A percentile compares a stretch with the other conserved stretches of the same genome.
These are phyloP conservation scores for Starmerella sp. DNA, from an alignment of 805 yeast genomes.

Conservation along the genomic window DNA sequence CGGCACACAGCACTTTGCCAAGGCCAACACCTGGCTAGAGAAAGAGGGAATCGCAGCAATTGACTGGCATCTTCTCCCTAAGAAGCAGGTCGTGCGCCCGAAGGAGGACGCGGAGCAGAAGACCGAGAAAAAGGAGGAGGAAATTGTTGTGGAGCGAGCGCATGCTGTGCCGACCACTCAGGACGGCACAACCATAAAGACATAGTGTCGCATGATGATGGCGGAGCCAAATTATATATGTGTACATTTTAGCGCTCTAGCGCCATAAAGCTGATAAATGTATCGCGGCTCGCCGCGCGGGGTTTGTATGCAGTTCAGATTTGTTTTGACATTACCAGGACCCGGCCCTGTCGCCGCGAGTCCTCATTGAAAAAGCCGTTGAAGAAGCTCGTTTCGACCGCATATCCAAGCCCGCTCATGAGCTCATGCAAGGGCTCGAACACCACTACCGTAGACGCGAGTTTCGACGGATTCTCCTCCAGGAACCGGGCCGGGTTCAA, in stretches of 20 bases:
- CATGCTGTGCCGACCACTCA: not conserved
- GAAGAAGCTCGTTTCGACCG: constrained; percentile 45
- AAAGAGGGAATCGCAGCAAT: constrained; percentile 39
- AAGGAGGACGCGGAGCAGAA: not conserved
- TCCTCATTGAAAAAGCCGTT: constrained; percentile 85
- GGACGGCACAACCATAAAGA: not conserved
- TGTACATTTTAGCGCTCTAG: too few relatives aligned
- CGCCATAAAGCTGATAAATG: too few relatives aligned
- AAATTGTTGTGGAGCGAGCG: not conserved
- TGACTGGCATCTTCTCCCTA: constrained; percentile 49
- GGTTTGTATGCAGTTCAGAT: too few relatives aligned
- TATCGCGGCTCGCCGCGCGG: too few relatives aligned
- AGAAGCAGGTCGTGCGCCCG: not conserved
- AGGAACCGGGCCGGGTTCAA: constrained; percentile 52
- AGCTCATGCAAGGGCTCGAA: constrained; percentile 50
- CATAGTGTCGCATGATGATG: not conserved
- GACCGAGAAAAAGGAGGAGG: not conserved
- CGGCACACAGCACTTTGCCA: constrained; percentile 57
- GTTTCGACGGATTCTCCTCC: constrained; percentile 34
- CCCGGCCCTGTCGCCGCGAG: constrained; percentile 62
- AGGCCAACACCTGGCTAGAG: constrained; percentile 67
- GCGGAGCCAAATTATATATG: not conserved
- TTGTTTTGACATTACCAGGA: constrained; percentile 42
- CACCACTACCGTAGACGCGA: constrained; percentile 40
- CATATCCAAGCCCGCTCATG: constrained; percentile 28